These are phyloP conservation scores for Candida tropicalis DNA, from an alignment of 1,139 yeast genomes.

Conservation along the genomic window DNA sequence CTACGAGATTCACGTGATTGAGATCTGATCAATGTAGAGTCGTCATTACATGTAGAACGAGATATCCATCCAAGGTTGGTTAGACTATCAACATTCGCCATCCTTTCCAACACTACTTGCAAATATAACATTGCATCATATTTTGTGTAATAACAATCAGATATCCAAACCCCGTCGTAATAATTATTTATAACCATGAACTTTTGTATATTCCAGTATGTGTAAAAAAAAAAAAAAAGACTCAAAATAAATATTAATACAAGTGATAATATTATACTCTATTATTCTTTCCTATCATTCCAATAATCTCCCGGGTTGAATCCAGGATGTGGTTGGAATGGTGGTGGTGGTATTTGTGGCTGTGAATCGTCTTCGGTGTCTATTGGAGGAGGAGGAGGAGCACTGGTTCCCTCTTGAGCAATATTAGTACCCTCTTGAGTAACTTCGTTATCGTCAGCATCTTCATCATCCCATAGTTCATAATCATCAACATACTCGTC, in stretches of 20 bases:
- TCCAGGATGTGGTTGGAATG: constrained; percentile 40
- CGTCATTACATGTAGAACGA: no score
- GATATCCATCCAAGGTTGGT: no score
- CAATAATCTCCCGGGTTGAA: constrained; percentile 36
- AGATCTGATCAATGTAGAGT: no score
- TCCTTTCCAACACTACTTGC: no score
- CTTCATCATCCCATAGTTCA: constrained; percentile 29
- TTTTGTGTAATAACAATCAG: not conserved
- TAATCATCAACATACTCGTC: constrained; percentile 32
- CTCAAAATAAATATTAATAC: not conserved
- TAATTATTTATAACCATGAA: not conserved
- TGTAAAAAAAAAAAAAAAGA: no score
- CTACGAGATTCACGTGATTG: no score
- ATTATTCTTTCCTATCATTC: constrained; percentile 24
- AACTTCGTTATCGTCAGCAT: constrained; percentile 4
- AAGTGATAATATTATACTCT: not conserved
- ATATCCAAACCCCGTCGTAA: constrained; percentile 2
- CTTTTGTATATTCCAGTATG: no score
- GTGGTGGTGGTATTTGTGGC: constrained; percentile 39
- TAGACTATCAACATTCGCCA: no score
- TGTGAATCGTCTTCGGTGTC: not conserved
- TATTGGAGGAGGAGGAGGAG: no score
- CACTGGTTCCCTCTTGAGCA: not conserved
- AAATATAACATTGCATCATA: no score
- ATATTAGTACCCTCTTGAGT: no score